Evolutionary conservation across 345 rosid species (phyloP).

Genomic region (Populus davidiana): DNA sequence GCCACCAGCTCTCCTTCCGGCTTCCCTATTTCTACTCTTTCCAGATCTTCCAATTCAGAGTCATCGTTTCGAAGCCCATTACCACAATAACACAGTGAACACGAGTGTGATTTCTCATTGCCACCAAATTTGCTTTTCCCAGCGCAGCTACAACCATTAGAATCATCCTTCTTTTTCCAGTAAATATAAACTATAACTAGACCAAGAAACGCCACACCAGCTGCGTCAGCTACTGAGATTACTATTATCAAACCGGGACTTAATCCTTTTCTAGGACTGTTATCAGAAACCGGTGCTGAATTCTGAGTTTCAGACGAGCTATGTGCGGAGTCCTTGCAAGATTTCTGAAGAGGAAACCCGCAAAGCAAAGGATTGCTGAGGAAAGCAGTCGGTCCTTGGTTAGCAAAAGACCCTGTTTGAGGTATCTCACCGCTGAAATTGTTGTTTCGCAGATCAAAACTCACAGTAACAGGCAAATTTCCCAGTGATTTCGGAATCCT

Average conservation of each 20-base stretch:
- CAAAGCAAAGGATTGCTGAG: slow-evolving; percentile 73
- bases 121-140: slow-evolving; percentile 62
- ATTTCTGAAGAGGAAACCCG: slow-evolving; percentile 89
- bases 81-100: slow-evolving; percentile 34
- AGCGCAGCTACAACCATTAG: slow-evolving; percentile 75
- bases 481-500: slow-evolving; percentile 74
- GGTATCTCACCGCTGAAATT: slow-evolving; percentile 87
- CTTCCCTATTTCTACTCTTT: slow-evolving; percentile 35
- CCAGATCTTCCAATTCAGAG: slow-evolving; percentile 64
- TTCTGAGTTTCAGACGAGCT: slow-evolving; percentile 33
- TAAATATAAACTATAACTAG: slow-evolving; percentile 63
- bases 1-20: slow-evolving; percentile 85
- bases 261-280: slow-evolving; percentile 39
- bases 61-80: slow-evolving; percentile 40
- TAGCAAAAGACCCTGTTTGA: slow-evolving; percentile 81
- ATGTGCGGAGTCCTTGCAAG: slow-evolving; percentile 43
- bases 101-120: slow-evolving; percentile 25
- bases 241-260: slow-evolving; percentile 66
- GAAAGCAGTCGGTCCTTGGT: slow-evolving; percentile 97
- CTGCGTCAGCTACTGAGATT: slow-evolving; percentile 78
- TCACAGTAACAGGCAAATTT: slow-evolving; percentile 72
- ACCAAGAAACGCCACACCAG: slow-evolving; percentile 76
- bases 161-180: slow-evolving; percentile 85
- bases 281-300: slow-evolving; percentile 31
- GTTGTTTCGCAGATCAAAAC: slow-evolving; percentile 77